Conservation (phyloP, 1,284 basidiomycete genomes). For the Gymnopus androsaceus region DNA sequence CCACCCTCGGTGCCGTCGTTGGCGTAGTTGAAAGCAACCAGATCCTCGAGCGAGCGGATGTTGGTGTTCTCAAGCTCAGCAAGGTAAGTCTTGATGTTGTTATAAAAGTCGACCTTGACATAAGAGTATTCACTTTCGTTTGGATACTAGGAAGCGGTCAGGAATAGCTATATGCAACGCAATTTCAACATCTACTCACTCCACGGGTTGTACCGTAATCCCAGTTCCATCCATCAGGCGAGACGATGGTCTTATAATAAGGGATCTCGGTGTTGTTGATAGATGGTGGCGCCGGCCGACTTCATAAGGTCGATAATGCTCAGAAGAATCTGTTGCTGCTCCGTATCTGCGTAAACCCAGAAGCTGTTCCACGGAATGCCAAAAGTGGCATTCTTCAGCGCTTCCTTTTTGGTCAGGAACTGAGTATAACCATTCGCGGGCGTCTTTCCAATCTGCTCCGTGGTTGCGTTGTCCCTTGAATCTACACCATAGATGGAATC, state of each 20-base stretch:
- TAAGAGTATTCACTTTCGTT: conserved; percentile 20
- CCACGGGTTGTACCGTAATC: conserved; percentile 14
- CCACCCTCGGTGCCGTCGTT: conserved; percentile 20
- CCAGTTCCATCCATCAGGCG: conserved; percentile 20
- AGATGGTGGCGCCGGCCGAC: neutral
- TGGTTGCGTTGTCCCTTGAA: conserved; percentile 45
- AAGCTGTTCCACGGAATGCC: conserved; percentile 24
- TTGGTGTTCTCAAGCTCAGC: conserved; percentile 22
- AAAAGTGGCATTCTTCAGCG: conserved; percentile 23
- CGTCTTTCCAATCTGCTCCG: conserved; percentile 38
- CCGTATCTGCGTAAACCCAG: conserved; percentile 18
- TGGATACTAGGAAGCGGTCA: too few species aligned
- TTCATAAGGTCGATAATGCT: neutral
- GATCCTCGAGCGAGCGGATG: conserved; percentile 33
- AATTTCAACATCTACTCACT: too few species aligned
- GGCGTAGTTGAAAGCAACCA: conserved; percentile 43
- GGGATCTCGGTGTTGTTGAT: neutral
- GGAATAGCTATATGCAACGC: too few species aligned
- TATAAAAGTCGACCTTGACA: conserved; percentile 25
- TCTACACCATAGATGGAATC: conserved; percentile 47
- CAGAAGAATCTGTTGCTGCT: conserved; percentile 19
- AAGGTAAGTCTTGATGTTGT: conserved; percentile 21
- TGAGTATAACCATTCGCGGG: conserved; percentile 38
- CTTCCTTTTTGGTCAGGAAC: conserved; percentile 19
- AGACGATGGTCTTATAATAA: conserved; percentile 18